Base-by-base conservation (phyloP, 2,329 filamentous ascomycete genomes). In the Arthrobotrys megalospora region DNA sequence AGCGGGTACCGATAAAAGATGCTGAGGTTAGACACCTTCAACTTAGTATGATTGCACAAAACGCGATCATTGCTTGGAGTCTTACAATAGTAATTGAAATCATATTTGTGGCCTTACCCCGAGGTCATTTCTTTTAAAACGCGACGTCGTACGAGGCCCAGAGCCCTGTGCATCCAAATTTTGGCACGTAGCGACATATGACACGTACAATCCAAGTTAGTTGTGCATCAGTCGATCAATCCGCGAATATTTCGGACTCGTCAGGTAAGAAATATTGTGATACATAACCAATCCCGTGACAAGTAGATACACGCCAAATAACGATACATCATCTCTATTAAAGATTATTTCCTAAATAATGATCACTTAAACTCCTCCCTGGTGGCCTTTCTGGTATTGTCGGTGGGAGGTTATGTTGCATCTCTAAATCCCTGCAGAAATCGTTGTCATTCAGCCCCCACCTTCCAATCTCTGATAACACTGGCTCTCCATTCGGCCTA, bases 381-480 rank as follows among this genome's bases (percentile, higher is more conserved):
- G 24, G 64, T 6, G 58, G 38, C 19, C 58, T n/a, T 10, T 52
- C 50, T 8, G 24, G 41, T 48, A 53, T 43, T 10, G 72, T 21
- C n/a, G 58, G 6, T 41, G 72, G 72, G 7, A 76, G 58, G 11
- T 45, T 24, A 24, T 76, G 72, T 60, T 76, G 72, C 58, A 76
- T 60, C 41, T 66, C 72, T 11, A 76, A 64, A 45, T 76, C 65
- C 8, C 32, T 47, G 36, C 72, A 76, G 12, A 76, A 76, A 19
- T 76, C 72, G 28, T 76, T 76, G 28, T 70, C 60, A 14, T 65
- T 36, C 38, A 76, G 24, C 1, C 72, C 72, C 72, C 72, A 76
- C 66, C 72, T 65, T 12, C 65, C 58, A 36, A 76, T 70, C 38
- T 76, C 72, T 19, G 72, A 48, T 6, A 76, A 38, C 10, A 63